These are phyloP conservation scores for Salicornia ramosissima DNA, from an alignment of 148 eudicot species.

Conservation along the genomic window DNA sequence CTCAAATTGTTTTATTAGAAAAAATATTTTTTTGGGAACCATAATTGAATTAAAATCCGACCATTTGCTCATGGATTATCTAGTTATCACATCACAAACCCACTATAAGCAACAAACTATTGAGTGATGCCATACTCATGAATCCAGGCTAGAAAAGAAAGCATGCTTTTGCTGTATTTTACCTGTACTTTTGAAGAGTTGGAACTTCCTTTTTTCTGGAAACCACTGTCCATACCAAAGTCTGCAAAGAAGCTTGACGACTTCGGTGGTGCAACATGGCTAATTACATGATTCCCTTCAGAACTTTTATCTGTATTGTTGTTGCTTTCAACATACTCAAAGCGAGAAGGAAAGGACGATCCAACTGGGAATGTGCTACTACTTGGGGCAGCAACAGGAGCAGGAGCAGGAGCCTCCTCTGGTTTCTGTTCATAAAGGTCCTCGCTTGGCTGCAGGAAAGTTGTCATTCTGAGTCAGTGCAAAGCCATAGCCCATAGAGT, in stretches of 20 bases:
- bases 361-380: conserved; percentile 39
- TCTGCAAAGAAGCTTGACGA: conserved; percentile 82
- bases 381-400: conserved; percentile 59
- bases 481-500: not conserved
- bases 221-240: conserved; percentile 95
- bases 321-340: conserved; percentile 70
- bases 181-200: conserved; percentile 74
- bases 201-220: conserved; percentile 55
- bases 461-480: conserved; percentile 2
- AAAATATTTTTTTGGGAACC: too few relatives aligned
- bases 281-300: conserved; percentile 43
- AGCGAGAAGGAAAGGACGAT: conserved; percentile 67
- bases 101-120: not conserved
- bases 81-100: not conserved
- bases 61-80: too few relatives aligned
- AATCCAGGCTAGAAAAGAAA: not conserved
- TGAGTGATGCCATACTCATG: not conserved
- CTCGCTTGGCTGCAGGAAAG: conserved; percentile 66
- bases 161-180: conserved; percentile 20
- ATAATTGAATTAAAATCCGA: too few relatives aligned
- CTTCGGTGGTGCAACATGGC: conserved; percentile 83
- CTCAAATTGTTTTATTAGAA: too few relatives aligned
- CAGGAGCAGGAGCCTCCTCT: conserved; percentile 74
- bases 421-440: conserved; percentile 96
- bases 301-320: conserved; percentile 52